phyloP scores from a whole-genome alignment of 148 eudicot species.

The Fagopyrum tataricum region DNA sequence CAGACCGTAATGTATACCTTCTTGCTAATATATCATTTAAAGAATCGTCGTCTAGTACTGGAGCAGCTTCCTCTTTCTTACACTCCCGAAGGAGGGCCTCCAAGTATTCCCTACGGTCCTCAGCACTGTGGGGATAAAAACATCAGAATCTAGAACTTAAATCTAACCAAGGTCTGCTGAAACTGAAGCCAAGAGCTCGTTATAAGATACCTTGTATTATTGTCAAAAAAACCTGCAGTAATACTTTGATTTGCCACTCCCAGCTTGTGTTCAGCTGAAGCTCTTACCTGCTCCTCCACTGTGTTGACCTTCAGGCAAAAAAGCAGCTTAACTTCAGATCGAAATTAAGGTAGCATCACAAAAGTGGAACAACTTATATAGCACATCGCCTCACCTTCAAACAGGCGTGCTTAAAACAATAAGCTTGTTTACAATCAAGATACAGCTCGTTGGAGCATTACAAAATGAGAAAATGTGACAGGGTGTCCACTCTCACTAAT shows the following conservation, averaged over 20 bases:
- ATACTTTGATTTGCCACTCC: constrained; percentile 99
- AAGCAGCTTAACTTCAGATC: not conserved
- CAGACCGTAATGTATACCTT: constrained; percentile 39
- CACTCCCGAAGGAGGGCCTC: constrained; percentile 88
- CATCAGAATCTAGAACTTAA: constrained; percentile 3
- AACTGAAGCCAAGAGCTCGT: not conserved
- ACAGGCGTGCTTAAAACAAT: not conserved
- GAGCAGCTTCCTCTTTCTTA: constrained; percentile 97
- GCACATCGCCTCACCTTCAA: not conserved
- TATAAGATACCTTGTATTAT: constrained; percentile 71
- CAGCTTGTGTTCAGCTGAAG: constrained; percentile 98
- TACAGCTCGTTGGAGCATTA: not conserved
- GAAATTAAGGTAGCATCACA: not conserved
- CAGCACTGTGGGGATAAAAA: constrained; percentile 59
- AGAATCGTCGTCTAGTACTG: constrained; percentile 89
- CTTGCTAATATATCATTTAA: constrained; percentile 90
- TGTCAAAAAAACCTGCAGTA: constrained; percentile 98
- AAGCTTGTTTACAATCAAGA: not conserved
- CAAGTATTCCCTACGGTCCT: constrained; percentile 95
- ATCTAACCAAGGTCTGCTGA: not conserved
- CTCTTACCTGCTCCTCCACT: constrained; percentile 97
- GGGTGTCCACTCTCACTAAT: too few relatives aligned
- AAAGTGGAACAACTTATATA: not conserved
- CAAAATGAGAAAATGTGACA: too few relatives aligned
- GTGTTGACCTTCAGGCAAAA: constrained; percentile 55